Percentiles rank a stretch among this genome's conserved stretches.
Evolutionary conservation across 768 basidiomycete species (phyloP).

Genomic region (Tricholoma sp.): DNA sequence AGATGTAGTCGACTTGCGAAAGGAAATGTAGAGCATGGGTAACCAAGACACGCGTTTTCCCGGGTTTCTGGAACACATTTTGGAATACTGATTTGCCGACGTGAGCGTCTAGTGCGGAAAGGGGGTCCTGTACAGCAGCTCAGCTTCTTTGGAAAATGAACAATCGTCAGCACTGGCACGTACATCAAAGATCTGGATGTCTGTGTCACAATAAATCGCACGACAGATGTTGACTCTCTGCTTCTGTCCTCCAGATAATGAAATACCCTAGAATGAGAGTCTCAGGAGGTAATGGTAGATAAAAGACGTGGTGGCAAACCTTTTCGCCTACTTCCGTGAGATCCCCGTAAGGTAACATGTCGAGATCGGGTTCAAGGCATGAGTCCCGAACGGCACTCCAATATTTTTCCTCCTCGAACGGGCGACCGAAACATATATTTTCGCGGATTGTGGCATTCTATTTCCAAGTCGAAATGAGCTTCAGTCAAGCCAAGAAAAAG

Average conservation of each 20-base stretch:
- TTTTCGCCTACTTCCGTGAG: conserved; percentile 82
- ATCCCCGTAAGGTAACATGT: conserved; percentile 73
- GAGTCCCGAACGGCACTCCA: conserved; percentile 77
- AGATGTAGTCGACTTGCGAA: conserved; percentile 82
- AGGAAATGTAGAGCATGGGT: conserved; percentile 92
- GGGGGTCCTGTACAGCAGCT: conserved; percentile 50
- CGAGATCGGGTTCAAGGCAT: conserved; percentile 76
- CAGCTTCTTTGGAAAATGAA: not conserved
- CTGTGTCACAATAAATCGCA: conserved; percentile 80
- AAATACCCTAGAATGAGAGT: conserved; percentile 55
- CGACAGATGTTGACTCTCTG: conserved; percentile 85
- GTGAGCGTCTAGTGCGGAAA: conserved; percentile 90
- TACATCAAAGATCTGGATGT: conserved; percentile 83
- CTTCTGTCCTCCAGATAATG: conserved; percentile 75
- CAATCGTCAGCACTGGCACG: not conserved
- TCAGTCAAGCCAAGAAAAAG: not conserved
- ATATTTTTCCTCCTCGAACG: conserved; percentile 77
- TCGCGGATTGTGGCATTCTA: conserved; percentile 83
- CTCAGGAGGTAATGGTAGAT: not conserved
- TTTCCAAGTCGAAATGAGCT: not conserved
- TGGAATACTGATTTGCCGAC: conserved; percentile 87
- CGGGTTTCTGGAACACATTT: conserved; percentile 65
- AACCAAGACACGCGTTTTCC: conserved; percentile 83
- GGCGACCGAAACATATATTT: conserved; percentile 84
- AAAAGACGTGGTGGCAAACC: conserved; percentile 14